phyloP scores from a whole-genome alignment of 116 monocot genomes.

The Phalaenopsis hybrid region DNA sequence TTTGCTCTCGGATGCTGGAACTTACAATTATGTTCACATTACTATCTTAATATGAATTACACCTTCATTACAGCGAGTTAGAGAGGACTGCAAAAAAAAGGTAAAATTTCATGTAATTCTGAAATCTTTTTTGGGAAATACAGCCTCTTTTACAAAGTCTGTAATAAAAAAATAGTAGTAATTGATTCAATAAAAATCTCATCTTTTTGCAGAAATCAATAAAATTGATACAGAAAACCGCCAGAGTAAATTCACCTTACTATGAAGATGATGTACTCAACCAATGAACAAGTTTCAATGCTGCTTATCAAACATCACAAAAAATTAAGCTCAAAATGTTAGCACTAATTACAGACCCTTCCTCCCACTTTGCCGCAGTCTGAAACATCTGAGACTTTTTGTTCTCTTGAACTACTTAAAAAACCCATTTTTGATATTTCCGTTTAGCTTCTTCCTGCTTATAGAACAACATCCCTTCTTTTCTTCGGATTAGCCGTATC shows the following conservation, averaged over 20 bases:
- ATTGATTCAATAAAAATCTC: background rate
- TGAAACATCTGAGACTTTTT: background rate
- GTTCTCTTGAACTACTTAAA: background rate
- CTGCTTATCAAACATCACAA: background rate
- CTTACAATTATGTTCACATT: background rate
- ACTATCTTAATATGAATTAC: background rate
- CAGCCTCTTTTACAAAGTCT: background rate
- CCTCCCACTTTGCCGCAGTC: background rate
- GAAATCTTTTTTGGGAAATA: background rate
- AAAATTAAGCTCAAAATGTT: background rate
- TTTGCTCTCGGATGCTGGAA: background rate
- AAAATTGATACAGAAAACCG: background rate
- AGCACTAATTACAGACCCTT: background rate
- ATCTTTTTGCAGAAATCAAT: background rate
- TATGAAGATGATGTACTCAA: background rate
- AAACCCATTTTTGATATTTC: background rate
- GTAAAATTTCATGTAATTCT: background rate
- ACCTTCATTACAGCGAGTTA: background rate
- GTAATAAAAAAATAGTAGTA: background rate
- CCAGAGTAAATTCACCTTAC: background rate
- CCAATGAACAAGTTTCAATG: background rate
- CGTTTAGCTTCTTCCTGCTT: background rate
- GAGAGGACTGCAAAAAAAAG: background rate
- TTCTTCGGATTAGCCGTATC: conserved; percentile 67
- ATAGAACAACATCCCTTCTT: conserved; percentile 50